phyloP scores from a whole-genome alignment of 2,329 filamentous ascomycete species.

The Trichoderma sp. region DNA sequence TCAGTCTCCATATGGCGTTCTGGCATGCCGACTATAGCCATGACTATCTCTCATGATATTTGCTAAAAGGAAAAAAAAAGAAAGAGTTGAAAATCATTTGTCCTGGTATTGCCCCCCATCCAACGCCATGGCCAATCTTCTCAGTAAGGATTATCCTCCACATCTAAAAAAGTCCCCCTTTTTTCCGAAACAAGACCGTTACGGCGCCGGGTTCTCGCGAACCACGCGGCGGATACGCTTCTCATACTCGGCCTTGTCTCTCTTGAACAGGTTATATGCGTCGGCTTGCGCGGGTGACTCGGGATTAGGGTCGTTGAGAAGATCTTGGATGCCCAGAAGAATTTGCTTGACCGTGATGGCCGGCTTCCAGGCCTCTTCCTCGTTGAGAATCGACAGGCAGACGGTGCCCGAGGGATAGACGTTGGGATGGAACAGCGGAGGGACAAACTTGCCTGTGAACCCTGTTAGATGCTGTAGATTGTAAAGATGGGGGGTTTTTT shows the following conservation, averaged over 20 bases:
- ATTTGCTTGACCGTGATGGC: conserved; percentile 99
- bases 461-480: background rate
- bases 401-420: conserved; percentile 98
- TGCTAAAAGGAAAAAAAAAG: background rate
- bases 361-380: conserved; percentile 98
- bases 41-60: background rate
- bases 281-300: conserved; percentile 96
- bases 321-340: conserved; percentile 88
- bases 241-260: conserved; percentile 83
- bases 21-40: background rate
- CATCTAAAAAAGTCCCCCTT: background rate
- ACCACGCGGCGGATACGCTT: conserved; percentile 83
- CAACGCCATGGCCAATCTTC: conserved; percentile 32
- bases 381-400: conserved; percentile 94
- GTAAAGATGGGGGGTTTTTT: background rate
- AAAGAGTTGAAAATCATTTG: conserved; percentile 23
- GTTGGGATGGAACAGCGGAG: conserved; percentile 96
- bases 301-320: conserved; percentile 94
- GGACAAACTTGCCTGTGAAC: conserved; percentile 82
- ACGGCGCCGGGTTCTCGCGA: conserved; percentile 81
- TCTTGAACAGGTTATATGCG: conserved; percentile 95
- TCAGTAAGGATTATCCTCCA: conserved; percentile 11
- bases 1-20: background rate
- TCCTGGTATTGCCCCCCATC: conserved; percentile 31
- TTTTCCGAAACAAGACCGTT: conserved; percentile 21